Conservation (phyloP, 768 basidiomycete genomes). For the Tricholoma saponaceum region DNA sequence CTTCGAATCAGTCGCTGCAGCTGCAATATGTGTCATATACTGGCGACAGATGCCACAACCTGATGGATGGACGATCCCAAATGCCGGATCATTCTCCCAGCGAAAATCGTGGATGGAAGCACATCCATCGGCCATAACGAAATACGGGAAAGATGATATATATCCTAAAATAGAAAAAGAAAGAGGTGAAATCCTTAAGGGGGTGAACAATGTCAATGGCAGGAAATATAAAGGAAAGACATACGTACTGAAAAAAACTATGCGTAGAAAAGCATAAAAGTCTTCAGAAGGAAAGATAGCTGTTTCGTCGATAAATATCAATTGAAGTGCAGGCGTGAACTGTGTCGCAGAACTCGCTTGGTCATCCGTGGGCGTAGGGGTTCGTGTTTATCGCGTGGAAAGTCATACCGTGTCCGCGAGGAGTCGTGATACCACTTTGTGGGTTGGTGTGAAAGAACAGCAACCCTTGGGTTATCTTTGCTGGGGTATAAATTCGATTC, state of each 20-base stretch:
- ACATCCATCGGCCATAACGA: neutral
- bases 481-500: slow-evolving; percentile 35
- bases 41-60: slow-evolving; percentile 10
- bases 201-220: neutral
- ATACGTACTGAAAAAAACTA: neutral
- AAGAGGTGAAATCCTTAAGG: neutral
- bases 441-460: no score
- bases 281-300: neutral
- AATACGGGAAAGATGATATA: neutral
- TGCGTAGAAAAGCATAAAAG: neutral
- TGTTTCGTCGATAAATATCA: neutral
- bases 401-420: neutral
- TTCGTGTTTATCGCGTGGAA: neutral
- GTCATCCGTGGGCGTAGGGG: neutral
- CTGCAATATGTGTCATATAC: slow-evolving; percentile 14
- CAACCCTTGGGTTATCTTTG: slow-evolving; percentile 16
- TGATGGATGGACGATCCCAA: slow-evolving; percentile 13
- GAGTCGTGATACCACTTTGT: no score
- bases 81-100: slow-evolving; percentile 14
- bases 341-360: neutral
- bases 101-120: neutral
- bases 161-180: neutral
- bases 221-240: neutral
- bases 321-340: neutral
- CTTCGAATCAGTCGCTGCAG: slow-evolving; percentile 4